Percentiles rank a stretch among this genome's conserved stretches.
Conservation (phyloP, 192 early-diverging fungal genomes). For the Coemansia sp. region DNA sequence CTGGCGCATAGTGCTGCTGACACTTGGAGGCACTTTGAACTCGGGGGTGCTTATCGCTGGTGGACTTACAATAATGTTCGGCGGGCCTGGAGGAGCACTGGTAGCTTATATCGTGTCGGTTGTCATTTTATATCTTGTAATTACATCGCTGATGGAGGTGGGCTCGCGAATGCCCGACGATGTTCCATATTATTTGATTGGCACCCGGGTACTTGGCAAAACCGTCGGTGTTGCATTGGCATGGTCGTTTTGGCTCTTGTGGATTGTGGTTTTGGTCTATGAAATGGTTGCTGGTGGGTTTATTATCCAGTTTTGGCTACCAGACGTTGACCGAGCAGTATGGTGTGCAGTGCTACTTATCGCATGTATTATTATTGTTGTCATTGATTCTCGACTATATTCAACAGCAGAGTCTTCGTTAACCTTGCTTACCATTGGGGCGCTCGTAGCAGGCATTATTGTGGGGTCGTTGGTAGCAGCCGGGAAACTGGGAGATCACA, state of each 20-base stretch:
- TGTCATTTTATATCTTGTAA: slow-evolving; percentile 13
- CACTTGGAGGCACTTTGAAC: slow-evolving; percentile 16
- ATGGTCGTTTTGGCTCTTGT: slow-evolving; percentile 21
- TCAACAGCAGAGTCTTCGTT: slow-evolving; percentile 14
- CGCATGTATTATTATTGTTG: slow-evolving; percentile 14
- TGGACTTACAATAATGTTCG: slow-evolving; percentile 17
- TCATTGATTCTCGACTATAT: slow-evolving; percentile 18
- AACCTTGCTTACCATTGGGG: slow-evolving; percentile 12
- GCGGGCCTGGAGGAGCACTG: slow-evolving; percentile 23
- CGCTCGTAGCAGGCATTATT: slow-evolving; percentile 14
- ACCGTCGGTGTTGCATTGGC: slow-evolving; percentile 19
- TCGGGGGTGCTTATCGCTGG: slow-evolving; percentile 16
- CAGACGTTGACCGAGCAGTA: slow-evolving; percentile 12
- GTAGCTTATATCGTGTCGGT: slow-evolving; percentile 12
- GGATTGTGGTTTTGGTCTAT: slow-evolving; percentile 23
- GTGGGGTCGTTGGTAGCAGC: slow-evolving; percentile 14
- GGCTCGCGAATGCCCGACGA: slow-evolving; percentile 12
- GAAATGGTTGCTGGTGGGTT: slow-evolving; percentile 17
- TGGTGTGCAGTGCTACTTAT: slow-evolving; percentile 23
- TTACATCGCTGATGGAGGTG: slow-evolving; percentile 28
- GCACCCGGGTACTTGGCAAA: slow-evolving; percentile 12
- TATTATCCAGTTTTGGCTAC: slow-evolving; percentile 23
- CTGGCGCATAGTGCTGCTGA: slow-evolving; percentile 6
- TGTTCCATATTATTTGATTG: slow-evolving; percentile 24
- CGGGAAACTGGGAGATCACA: slow-evolving; percentile 22